Percentiles rank a stretch among this genome's conserved stretches.
Conservation (phyloP, 495 filamentous ascomycete species). For the Neurospora pannonica region DNA sequence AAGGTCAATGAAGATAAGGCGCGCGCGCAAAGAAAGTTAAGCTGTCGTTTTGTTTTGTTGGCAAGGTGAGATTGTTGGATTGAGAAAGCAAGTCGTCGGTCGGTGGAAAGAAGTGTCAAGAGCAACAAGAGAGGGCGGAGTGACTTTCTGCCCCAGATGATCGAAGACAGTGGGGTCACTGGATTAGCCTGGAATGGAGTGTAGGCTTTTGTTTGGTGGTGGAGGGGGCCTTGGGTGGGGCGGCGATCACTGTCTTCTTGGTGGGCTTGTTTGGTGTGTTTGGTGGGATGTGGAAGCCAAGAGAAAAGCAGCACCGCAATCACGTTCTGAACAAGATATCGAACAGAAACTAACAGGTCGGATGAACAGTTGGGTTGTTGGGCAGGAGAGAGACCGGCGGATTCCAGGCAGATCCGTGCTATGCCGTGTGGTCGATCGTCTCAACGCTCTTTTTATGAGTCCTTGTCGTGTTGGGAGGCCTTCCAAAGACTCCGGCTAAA, state of each 20-base stretch:
- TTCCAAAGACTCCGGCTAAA: background rate
- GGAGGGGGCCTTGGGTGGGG: background rate
- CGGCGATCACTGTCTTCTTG: background rate
- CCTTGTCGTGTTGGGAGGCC: background rate
- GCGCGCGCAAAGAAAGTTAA: background rate
- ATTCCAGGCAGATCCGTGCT: background rate
- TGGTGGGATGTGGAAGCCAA: background rate
- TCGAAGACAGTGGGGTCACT: background rate
- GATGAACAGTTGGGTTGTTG: background rate
- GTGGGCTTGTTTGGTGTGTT: background rate
- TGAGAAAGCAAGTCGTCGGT: background rate
- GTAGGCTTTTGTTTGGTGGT: background rate
- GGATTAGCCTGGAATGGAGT: background rate
- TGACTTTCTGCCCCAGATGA: background rate
- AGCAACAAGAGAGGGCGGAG: background rate
- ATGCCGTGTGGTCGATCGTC: background rate
- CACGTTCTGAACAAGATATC: background rate
- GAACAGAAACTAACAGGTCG: background rate
- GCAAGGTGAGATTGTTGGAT: background rate
- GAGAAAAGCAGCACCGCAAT: background rate
- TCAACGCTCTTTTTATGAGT: background rate
- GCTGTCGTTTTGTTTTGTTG: background rate
- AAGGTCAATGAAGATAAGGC: background rate
- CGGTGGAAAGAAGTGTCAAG: background rate
- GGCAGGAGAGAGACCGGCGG: background rate